These are phyloP conservation scores for Sanguinoderma infundibulare DNA, from an alignment of 1,284 basidiomycete species.

Conservation along the genomic window DNA sequence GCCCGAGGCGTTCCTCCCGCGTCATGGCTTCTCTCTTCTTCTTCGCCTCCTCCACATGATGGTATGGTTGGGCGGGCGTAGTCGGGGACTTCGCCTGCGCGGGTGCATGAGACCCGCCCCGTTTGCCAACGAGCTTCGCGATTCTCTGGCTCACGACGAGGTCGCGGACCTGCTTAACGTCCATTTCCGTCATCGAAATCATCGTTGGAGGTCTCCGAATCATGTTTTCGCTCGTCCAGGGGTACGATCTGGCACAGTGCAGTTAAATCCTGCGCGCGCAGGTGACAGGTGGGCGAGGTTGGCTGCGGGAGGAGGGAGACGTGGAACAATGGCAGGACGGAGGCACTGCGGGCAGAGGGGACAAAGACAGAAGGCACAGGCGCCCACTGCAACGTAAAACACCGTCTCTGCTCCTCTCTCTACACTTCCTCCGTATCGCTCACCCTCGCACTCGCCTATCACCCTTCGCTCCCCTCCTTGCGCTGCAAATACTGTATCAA, in stretches of 20 bases:
- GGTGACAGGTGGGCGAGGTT: not conserved
- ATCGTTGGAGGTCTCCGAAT: conserved; percentile 77
- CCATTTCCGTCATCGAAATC: conserved; percentile 71
- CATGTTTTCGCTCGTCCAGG: conserved; percentile 45
- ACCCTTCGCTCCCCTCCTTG: conserved; percentile 3
- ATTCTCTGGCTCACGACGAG: conserved; percentile 59
- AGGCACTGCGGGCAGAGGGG: conserved; percentile 2
- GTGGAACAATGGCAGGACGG: conserved; percentile 21
- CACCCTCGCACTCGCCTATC: conserved; percentile 14
- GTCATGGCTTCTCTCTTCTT: conserved; percentile 41
- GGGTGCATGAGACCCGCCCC: conserved; percentile 6
- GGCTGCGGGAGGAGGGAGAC: conserved; percentile 13
- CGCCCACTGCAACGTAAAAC: conserved; percentile 22
- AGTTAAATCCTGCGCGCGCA: not conserved
- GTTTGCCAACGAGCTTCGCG: conserved; percentile 34
- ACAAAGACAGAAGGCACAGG: conserved; percentile 20
- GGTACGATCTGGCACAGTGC: not conserved
- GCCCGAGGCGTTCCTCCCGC: conserved; percentile 42
- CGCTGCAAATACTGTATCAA: conserved; percentile 8
- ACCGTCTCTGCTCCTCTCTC: conserved; percentile 1
- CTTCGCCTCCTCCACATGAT: conserved; percentile 41
- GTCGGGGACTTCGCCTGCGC: conserved; percentile 10
- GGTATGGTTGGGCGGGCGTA: conserved; percentile 25
- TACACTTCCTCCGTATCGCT: conserved; percentile 10
- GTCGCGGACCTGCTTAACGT: conserved; percentile 76